Conservation (phyloP, 2,329 filamentous ascomycete species). For the Incumbomyces delicatus region DNA sequence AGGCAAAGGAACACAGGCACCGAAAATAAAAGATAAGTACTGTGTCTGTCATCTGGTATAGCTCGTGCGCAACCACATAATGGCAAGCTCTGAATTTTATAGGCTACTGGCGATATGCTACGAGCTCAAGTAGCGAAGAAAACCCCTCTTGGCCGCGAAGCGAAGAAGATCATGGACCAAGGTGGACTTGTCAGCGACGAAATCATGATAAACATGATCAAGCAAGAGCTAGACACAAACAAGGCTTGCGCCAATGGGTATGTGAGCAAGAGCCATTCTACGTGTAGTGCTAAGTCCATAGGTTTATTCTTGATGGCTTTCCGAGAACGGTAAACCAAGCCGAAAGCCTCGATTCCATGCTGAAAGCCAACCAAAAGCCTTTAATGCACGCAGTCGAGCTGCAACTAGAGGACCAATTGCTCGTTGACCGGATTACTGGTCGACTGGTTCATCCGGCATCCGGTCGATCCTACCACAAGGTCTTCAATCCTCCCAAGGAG, state of each 20-base stretch:
- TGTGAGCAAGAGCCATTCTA: conserved; percentile 22
- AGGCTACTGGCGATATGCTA: conserved; percentile 99
- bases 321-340: conserved; percentile 93
- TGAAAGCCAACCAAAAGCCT: conserved; percentile 63
- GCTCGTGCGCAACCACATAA: conserved; percentile 10
- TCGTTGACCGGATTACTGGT: conserved; percentile 93
- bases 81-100: conserved; percentile 12
- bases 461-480: conserved; percentile 92
- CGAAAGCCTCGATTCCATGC: conserved; percentile 89
- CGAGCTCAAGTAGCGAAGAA: conserved; percentile 97
- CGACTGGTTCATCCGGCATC: conserved; percentile 92
- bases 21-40: conserved; percentile 96
- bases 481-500: conserved; percentile 96
- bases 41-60: conserved; percentile 91
- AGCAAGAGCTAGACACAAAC: conserved; percentile 90
- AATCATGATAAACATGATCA: conserved; percentile 99
- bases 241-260: conserved; percentile 94
- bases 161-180: conserved; percentile 99
- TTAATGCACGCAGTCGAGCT: conserved; percentile 95
- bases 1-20: conserved; percentile 99
- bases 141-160: conserved; percentile 85
- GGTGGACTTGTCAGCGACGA: conserved; percentile 96
- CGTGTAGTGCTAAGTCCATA: conserved; percentile 29
- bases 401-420: conserved; percentile 86
- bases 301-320: conserved; percentile 98